phyloP scores from a whole-genome alignment of 805 yeast genomes.

The Metschnikowia shivogae region DNA sequence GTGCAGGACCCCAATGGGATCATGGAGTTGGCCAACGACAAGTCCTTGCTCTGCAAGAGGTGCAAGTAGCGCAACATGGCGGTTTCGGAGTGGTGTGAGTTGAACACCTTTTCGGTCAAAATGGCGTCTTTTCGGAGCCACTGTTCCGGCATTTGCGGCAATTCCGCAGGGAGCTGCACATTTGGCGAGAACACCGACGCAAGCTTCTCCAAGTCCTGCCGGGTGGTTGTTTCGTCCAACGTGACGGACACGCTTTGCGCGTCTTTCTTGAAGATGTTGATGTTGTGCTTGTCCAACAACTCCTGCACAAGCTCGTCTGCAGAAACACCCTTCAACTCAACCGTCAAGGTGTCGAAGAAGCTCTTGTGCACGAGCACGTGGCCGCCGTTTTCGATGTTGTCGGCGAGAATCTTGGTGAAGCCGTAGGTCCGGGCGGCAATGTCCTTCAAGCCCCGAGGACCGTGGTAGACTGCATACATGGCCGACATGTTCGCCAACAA shows the following conservation, averaged over 20 bases:
- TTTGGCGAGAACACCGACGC: slow-evolving; percentile 52
- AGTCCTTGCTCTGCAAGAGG: slow-evolving; percentile 75
- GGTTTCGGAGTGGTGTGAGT: slow-evolving; percentile 88
- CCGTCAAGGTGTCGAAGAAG: slow-evolving; percentile 86
- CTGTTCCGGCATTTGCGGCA: slow-evolving; percentile 50
- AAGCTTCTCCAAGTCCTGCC: slow-evolving; percentile 55
- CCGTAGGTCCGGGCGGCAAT: slow-evolving; percentile 79
- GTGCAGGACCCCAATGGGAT: slow-evolving; percentile 97
- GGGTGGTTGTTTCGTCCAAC: slow-evolving; percentile 82
- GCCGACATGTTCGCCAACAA: slow-evolving; percentile 92
- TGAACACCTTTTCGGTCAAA: slow-evolving; percentile 74
- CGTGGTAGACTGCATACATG: slow-evolving; percentile 94
- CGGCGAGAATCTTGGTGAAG: slow-evolving; percentile 67
- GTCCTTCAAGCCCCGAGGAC: slow-evolving; percentile 75
- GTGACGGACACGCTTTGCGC: slow-evolving; percentile 66
- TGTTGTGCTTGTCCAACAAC: slow-evolving; percentile 60
- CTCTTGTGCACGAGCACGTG: slow-evolving; percentile 53
- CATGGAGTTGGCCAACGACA: slow-evolving; percentile 94
- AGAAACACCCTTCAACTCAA: slow-evolving; percentile 47
- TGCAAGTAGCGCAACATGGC: slow-evolving; percentile 90
- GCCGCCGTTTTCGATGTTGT: slow-evolving; percentile 36
- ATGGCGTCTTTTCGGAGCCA: slow-evolving; percentile 55
- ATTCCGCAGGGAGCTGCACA: slow-evolving; percentile 21
- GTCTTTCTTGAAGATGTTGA: slow-evolving; percentile 72
- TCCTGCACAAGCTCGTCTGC: slow-evolving; percentile 53